Evolutionary conservation across 495 filamentous ascomycete genomes (phyloP).

Genomic region (Thozetella sp.): DNA sequence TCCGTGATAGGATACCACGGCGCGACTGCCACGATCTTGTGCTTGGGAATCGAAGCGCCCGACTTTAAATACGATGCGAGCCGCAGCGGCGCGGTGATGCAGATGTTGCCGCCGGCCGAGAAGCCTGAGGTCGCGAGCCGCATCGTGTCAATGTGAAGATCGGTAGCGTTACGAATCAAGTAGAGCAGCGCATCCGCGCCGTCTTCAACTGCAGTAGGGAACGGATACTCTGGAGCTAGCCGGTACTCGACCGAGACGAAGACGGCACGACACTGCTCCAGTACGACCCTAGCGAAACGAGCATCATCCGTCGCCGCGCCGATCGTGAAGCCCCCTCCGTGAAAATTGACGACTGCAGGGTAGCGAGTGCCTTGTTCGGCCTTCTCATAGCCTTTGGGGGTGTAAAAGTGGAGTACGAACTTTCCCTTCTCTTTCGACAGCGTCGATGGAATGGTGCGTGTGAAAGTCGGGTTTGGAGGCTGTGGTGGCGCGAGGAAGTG

Average conservation of each 20-base stretch:
- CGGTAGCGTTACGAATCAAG: conserved; percentile 58
- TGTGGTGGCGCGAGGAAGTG: conserved; percentile 69
- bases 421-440: conserved; percentile 52
- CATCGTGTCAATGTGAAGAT: conserved; percentile 40
- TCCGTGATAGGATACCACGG: conserved; percentile 87
- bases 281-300: conserved; percentile 61
- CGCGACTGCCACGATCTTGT: conserved; percentile 46
- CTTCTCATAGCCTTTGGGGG: conserved; percentile 62
- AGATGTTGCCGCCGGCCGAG: conserved; percentile 84
- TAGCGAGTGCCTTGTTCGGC: conserved; percentile 48
- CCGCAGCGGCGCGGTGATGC: conserved; percentile 76
- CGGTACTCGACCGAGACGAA: conserved; percentile 77
- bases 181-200: conserved; percentile 71
- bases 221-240: conserved; percentile 76
- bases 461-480: conserved; percentile 69
- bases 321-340: conserved; percentile 80
- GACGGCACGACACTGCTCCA: conserved; percentile 54
- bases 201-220: conserved; percentile 78
- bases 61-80: conserved; percentile 43
- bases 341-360: conserved; percentile 73
- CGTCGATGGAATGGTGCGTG: conserved; percentile 62
- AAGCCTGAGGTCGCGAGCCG: conserved; percentile 79
- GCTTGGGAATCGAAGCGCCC: conserved; percentile 18
- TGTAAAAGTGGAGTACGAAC: conserved; percentile 80
- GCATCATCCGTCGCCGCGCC: conserved; percentile 72